These are phyloP conservation scores for Penicillium salamii DNA, from an alignment of 495 filamentous ascomycete species.

Conservation along the genomic window DNA sequence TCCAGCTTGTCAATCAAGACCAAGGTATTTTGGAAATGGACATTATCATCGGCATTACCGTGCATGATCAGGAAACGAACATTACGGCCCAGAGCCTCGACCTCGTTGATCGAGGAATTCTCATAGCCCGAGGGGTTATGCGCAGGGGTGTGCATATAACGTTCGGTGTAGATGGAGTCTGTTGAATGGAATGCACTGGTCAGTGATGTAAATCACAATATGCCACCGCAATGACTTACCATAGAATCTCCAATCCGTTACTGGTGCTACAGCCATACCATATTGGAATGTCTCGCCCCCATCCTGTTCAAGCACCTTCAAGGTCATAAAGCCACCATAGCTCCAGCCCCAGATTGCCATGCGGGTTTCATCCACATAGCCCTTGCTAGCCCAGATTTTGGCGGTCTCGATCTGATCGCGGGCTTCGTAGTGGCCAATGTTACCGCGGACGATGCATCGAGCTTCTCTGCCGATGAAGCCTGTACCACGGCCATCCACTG, in stretches of 20 bases:
- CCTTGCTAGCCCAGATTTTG: conserved; percentile 77
- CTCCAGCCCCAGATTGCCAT: conserved; percentile 99
- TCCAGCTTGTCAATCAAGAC: conserved; percentile 85
- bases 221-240: conserved; percentile 33
- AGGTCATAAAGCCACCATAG: conserved; percentile 94
- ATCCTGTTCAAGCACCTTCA: conserved; percentile 92
- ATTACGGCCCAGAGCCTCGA: conserved; percentile 63
- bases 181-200: not conserved
- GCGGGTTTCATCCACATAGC: conserved; percentile 75
- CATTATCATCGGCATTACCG: conserved; percentile 91
- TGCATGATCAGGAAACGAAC: conserved; percentile 93
- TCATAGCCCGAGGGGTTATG: conserved; percentile 76
- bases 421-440: conserved; percentile 82
- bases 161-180: conserved; percentile 94
- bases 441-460: conserved; percentile 74
- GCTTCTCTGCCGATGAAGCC: conserved; percentile 85
- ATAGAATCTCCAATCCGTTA: conserved; percentile 96
- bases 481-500: conserved; percentile 90
- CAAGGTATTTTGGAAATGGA: conserved; percentile 91
- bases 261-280: conserved; percentile 96
- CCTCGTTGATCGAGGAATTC: conserved; percentile 69
- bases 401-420: conserved; percentile 89
- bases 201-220: not conserved
- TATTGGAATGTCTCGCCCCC: conserved; percentile 88
- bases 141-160: conserved; percentile 92